Percentiles rank a stretch among this genome's conserved stretches.
Evolutionary conservation across 1,139 yeast species (phyloP).

Genomic region (Debaryomyces coudertii): DNA sequence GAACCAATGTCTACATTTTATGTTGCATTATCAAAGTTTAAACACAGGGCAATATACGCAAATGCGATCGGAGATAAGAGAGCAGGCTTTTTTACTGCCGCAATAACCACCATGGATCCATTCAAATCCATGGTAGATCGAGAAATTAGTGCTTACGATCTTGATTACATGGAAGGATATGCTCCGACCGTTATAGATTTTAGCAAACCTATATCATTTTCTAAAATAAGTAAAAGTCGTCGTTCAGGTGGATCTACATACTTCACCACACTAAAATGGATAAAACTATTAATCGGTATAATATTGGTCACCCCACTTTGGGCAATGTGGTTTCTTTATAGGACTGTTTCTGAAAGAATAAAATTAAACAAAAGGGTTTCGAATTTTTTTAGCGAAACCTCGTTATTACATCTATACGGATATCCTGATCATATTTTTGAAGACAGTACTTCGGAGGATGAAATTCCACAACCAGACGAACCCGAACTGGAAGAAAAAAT

Average conservation of each 20-base stretch:
- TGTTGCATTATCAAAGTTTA: slow-evolving; percentile 56
- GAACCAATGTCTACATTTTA: slow-evolving; percentile 62
- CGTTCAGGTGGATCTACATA: not conserved
- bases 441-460: slow-evolving; percentile 16
- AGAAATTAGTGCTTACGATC: slow-evolving; percentile 39
- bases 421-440: slow-evolving; percentile 3
- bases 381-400: slow-evolving; percentile 31
- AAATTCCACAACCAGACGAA: slow-evolving; percentile 1
- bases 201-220: slow-evolving; percentile 28
- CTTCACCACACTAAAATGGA: slow-evolving; percentile 48
- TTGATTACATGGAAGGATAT: slow-evolving; percentile 53
- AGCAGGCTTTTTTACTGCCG: slow-evolving; percentile 82
- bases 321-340: slow-evolving; percentile 49
- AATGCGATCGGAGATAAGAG: slow-evolving; percentile 79
- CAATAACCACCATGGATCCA: slow-evolving; percentile 68
- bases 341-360: slow-evolving; percentile 46
- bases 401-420: slow-evolving; percentile 35
- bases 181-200: slow-evolving; percentile 58
- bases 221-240: not conserved
- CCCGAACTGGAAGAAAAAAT: slow-evolving; percentile 1
- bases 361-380: slow-evolving; percentile 37
- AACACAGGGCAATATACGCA: slow-evolving; percentile 61
- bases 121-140: slow-evolving; percentile 48
- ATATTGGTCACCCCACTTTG: slow-evolving; percentile 57
- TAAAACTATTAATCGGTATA: slow-evolving; percentile 42